Conservation (phyloP, 2,329 filamentous ascomycete species). For the Aspergillus quadrilineatus region DNA sequence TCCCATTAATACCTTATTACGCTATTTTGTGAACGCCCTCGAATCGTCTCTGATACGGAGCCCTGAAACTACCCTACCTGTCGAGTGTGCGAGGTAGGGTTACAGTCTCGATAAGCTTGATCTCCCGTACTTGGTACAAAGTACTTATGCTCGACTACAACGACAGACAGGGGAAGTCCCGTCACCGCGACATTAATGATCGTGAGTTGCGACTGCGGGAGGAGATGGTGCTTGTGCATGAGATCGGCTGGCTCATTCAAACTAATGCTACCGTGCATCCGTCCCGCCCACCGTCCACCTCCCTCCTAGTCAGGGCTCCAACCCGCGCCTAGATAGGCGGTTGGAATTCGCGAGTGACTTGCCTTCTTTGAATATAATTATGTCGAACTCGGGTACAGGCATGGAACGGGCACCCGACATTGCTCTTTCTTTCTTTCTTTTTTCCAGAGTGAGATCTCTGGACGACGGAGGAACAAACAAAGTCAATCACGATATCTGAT, state of each 20-base stretch:
- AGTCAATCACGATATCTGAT: background rate
- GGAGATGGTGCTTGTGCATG: background rate
- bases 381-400: background rate
- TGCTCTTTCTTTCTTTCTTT: no score
- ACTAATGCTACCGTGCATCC: slow-evolving; percentile 3
- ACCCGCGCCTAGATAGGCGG: background rate
- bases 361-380: background rate
- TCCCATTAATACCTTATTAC: background rate
- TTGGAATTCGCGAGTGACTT: background rate
- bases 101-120: no score
- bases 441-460: no score
- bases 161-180: background rate
- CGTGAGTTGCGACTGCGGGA: background rate
- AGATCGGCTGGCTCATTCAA: slow-evolving; percentile 9
- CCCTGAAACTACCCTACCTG: background rate
- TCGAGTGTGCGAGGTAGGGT: background rate
- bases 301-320: background rate
- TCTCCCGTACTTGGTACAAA: no score
- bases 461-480: background rate
- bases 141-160: background rate
- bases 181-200: background rate
- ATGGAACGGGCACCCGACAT: background rate
- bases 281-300: background rate
- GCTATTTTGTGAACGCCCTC: background rate
- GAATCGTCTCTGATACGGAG: background rate